Conservation (phyloP, 371 early-diverging fungal genomes). For the Mucor irregularis region DNA sequence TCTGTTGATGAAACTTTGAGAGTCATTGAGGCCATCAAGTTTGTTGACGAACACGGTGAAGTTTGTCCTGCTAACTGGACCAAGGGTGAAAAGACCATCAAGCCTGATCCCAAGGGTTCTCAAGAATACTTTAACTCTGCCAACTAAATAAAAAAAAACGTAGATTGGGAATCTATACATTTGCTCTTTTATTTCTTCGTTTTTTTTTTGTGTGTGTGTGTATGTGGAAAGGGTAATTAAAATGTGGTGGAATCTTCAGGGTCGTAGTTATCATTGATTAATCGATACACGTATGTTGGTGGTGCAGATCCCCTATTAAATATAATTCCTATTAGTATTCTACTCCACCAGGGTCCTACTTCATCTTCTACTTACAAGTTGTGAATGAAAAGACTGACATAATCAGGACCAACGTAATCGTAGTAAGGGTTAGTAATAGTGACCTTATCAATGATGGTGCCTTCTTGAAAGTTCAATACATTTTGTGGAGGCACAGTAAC, state of each 20-base stretch:
- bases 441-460: slow-evolving; percentile 75
- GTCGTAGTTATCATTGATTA: slow-evolving; percentile 77
- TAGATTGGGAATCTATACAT: not conserved
- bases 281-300: slow-evolving; percentile 57
- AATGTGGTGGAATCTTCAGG: slow-evolving; percentile 41
- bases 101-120: slow-evolving; percentile 71
- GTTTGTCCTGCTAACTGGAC: slow-evolving; percentile 77
- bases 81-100: slow-evolving; percentile 73
- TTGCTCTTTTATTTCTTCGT: not conserved
- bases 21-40: slow-evolving; percentile 94
- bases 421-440: slow-evolving; percentile 84
- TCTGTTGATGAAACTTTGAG: slow-evolving; percentile 94
- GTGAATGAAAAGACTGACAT: slow-evolving; percentile 88
- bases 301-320: slow-evolving; percentile 45
- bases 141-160: slow-evolving; percentile 7
- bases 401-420: slow-evolving; percentile 89
- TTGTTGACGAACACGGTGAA: slow-evolving; percentile 87
- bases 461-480: slow-evolving; percentile 80
- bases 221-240: not conserved
- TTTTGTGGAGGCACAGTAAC: slow-evolving; percentile 76
- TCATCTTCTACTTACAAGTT: slow-evolving; percentile 83
- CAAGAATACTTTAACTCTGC: slow-evolving; percentile 72
- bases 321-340: not conserved
- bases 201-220: too few species aligned
- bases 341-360: not conserved